Evolutionary conservation across 148 eudicot genomes (phyloP).

Genomic region (Hydrangea macrophylla): DNA sequence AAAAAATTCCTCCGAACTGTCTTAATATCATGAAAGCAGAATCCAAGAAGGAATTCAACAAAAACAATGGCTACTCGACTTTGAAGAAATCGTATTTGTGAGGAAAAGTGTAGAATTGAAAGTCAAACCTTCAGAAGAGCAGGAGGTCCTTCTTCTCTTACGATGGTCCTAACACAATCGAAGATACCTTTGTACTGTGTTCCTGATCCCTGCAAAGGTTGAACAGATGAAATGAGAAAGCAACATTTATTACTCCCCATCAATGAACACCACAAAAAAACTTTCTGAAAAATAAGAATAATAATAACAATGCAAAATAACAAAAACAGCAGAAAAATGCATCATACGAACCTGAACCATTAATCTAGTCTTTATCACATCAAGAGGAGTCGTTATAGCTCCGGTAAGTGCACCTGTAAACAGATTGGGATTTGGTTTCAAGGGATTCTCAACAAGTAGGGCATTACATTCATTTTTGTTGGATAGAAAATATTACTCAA

Average conservation of each 20-base stretch:
- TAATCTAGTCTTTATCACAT: constrained; percentile 82
- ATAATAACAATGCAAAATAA: too few species aligned
- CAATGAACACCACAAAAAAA: neutral
- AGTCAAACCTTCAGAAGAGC: constrained; percentile 57
- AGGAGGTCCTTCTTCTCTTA: constrained; percentile 70
- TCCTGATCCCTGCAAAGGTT: constrained; percentile 54
- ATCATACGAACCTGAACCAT: constrained; percentile 67
- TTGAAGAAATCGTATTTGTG: neutral
- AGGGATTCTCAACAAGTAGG: neutral
- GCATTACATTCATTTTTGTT: neutral
- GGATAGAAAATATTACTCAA: too few species aligned
- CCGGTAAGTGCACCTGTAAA: constrained; percentile 80
- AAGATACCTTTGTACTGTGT: constrained; percentile 60
- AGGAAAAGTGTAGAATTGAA: neutral
- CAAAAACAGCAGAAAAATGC: neutral
- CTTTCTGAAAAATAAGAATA: too few species aligned
- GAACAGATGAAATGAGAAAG: neutral
- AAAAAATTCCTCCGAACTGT: neutral
- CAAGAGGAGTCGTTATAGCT: constrained; percentile 83
- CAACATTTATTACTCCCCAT: neutral
- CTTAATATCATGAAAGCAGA: neutral
- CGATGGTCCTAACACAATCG: constrained; percentile 64
- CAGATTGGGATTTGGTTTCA: constrained; percentile 1
- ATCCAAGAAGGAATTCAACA: neutral
- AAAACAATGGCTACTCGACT: neutral